Conservation (phyloP, 805 yeast species). For the Saccharomycopsis fodiens region DNA sequence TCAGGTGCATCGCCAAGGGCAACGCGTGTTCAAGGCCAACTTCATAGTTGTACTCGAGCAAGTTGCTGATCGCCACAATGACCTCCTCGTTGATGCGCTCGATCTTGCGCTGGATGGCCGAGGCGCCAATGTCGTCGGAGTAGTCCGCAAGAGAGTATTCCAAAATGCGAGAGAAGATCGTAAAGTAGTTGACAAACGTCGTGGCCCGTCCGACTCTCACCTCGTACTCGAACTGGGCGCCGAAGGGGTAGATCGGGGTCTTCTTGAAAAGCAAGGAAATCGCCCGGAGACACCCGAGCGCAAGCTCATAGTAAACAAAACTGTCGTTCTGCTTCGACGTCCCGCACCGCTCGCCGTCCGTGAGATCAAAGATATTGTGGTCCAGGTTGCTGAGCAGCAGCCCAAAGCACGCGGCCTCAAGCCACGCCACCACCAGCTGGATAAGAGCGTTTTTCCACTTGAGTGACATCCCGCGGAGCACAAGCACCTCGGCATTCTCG, state of each 20-base stretch:
- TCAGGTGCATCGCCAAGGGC: slow-evolving; percentile 71
- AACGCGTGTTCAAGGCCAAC: slow-evolving; percentile 70
- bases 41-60: slow-evolving; percentile 65
- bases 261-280: slow-evolving; percentile 12
- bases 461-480: slow-evolving; percentile 7
- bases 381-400: background rate
- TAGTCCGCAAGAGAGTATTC: slow-evolving; percentile 30
- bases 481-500: slow-evolving; percentile 6
- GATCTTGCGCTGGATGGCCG: slow-evolving; percentile 41
- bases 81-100: slow-evolving; percentile 53
- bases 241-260: slow-evolving; percentile 13
- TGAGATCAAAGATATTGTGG: slow-evolving; percentile 7
- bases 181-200: slow-evolving; percentile 39
- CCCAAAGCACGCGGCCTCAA: slow-evolving; percentile 17
- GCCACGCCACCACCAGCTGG: slow-evolving; percentile 5
- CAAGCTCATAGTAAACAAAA: slow-evolving; percentile 15
- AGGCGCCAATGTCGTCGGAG: slow-evolving; percentile 12
- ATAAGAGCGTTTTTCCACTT: slow-evolving; percentile 14
- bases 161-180: slow-evolving; percentile 39
- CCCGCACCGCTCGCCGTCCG: background rate
- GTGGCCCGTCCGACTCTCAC: slow-evolving; percentile 28
- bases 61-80: slow-evolving; percentile 56
- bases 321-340: slow-evolving; percentile 5
- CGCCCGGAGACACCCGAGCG: slow-evolving; percentile 17
- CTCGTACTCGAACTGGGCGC: slow-evolving; percentile 14